Base-by-base conservation (phyloP, 1,139 yeast genomes). In the Zygoascus hellenicus region DNA sequence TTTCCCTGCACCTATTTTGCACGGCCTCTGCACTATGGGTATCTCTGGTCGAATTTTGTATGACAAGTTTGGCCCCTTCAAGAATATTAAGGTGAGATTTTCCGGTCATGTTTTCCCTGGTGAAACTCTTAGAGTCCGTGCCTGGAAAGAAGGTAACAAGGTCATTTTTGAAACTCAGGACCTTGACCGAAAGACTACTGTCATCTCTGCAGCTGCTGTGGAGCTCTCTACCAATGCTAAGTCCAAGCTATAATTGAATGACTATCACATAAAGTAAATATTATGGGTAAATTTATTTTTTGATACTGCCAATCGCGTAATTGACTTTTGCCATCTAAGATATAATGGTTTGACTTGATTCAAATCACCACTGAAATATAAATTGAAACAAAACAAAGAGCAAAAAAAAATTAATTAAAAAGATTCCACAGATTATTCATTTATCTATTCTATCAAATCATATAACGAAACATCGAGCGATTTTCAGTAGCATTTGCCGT, bases 31-130 rank as follows among this genome's bases (percentile, higher is more conserved):
- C 64, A 77, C 89, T 42, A 80, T 87, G 66, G 97, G 97, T 53
- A 78, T 89, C 56, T 71, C 87, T 45, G 85, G 83, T 37, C 87
- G 89, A 68, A 78, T 78, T 13, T 74, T 92, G 59, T 75, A 76
- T 61, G 96, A 89, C 60, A 76, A 84, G 62, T 92, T 70, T 68
- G 97, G 97, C 50, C 74, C 77, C 42, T 86, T 84, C 68, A 77
- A 77, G 62, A 96, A 89, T 72, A 77, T 89, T 66, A 92, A 92
- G 74, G 95, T 80, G 33, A 81, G 97, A 65, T 92, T 92, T 66
- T 78, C 95, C 31, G 92, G 92, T 60, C 82, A 86, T 61, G 97
- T 92, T 38, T 89, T 79, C 79, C 97, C 97, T n/a, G 98, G 97
- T 59, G 97, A 92, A 70, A 83, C 88, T 30, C 75, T 92, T 65